phyloP scores from a whole-genome alignment of 306 rosid species.

The Cucumis hystrix region DNA sequence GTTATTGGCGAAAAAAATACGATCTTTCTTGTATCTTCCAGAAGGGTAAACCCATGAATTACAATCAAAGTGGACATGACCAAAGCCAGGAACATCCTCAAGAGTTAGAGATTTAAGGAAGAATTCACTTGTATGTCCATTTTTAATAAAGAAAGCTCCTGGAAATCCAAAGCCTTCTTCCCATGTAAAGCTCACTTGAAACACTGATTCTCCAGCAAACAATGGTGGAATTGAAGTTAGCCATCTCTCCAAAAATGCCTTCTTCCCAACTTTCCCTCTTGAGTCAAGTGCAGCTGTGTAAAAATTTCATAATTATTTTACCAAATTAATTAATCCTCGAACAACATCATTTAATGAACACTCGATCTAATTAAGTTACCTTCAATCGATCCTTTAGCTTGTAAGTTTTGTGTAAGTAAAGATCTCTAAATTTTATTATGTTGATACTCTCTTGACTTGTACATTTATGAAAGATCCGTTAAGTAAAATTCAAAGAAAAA shows the following conservation, averaged over 20 bases:
- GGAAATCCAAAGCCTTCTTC: conserved; percentile 45
- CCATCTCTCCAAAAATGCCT: conserved; percentile 55
- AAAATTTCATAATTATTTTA: neutral
- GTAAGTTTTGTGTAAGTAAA: no score
- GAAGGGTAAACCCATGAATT: conserved; percentile 80
- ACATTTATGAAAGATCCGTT: no score
- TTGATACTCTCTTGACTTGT: no score
- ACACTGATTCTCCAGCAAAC: conserved; percentile 37
- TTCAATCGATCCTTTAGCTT: no score
- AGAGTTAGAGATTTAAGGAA: conserved; percentile 50
- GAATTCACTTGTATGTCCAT: conserved; percentile 57
- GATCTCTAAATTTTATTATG: no score
- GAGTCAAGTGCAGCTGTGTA: conserved; percentile 27
- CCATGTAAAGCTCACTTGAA: conserved; percentile 45
- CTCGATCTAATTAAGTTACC: no score
- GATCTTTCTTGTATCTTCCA: conserved; percentile 33
- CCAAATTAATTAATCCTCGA: neutral
- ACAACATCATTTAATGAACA: neutral
- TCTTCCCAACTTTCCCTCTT: conserved; percentile 45
- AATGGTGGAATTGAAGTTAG: conserved; percentile 26
- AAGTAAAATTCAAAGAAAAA: no score
- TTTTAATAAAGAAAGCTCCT: conserved; percentile 57
- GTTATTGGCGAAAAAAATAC: conserved; percentile 59
- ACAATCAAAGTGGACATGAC: conserved; percentile 49
- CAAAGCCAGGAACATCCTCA: conserved; percentile 55